These are phyloP conservation scores for Panaeolus papilionaceus DNA, from an alignment of 768 basidiomycete species.

Conservation along the genomic window DNA sequence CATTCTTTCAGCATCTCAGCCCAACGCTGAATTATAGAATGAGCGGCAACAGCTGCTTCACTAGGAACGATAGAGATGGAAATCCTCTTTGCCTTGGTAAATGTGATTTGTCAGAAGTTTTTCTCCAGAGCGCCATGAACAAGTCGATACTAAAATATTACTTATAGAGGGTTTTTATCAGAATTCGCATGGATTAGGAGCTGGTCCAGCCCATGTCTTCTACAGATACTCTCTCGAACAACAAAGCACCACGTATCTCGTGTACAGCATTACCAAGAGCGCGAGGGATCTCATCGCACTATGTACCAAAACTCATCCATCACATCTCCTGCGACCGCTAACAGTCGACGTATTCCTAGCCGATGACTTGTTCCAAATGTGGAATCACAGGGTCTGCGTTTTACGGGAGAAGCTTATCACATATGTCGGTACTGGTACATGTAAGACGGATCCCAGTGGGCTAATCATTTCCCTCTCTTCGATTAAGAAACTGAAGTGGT, in stretches of 20 bases:
- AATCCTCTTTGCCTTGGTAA: not conserved
- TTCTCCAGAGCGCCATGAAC: too few species aligned
- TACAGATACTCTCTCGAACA: not conserved
- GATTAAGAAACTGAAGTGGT: not conserved
- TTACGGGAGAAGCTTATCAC: not conserved
- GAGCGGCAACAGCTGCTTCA: not conserved
- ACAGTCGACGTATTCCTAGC: slow-evolving; percentile 5
- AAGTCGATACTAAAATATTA: too few species aligned
- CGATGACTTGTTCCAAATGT: not conserved
- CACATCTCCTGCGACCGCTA: not conserved
- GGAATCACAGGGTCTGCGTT: not conserved
- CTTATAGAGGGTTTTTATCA: too few species aligned
- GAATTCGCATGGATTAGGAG: not conserved
- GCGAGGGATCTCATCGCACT: not conserved
- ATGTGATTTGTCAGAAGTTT: too few species aligned
- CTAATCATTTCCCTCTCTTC: not conserved
- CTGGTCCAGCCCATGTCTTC: not conserved
- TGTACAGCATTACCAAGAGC: not conserved
- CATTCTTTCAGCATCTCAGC: slow-evolving; percentile 8
- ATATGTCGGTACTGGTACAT: not conserved
- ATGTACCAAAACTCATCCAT: not conserved
- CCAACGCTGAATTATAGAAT: not conserved
- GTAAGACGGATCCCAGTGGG: too few species aligned
- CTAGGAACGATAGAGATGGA: not conserved
- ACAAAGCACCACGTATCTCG: not conserved